Evolutionary conservation across 768 basidiomycete genomes (phyloP), one percentile per base, ranked within the genome.

Genomic region (Phylloporus arenicola): DNA sequence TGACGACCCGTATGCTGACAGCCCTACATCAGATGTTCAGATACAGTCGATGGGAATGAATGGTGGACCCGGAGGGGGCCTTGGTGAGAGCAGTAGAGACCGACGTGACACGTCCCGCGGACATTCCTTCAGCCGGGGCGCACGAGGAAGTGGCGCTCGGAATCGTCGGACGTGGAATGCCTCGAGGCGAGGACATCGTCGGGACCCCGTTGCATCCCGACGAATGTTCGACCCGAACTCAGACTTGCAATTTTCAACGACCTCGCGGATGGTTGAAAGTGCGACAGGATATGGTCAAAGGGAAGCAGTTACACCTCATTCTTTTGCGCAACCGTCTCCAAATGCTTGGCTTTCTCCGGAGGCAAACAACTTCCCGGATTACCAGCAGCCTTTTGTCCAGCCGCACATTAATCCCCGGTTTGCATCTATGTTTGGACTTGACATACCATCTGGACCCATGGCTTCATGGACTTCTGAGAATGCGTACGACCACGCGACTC

Each of bases 371-470:
- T 41, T 53, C 7, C 50, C 57, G 44, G 48, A 49, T 47, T 64
- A 61, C 20, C 41, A 43, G 16, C 67, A 62, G 41, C 54, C 60
- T 27, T 62, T 73, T 61, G 72, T 88, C n/a, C 86, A 88, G 56
- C 88, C 88, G 6, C 88, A 91, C 60, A 90, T 91, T 51, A 90
- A 91, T 58, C 88, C 88, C 9, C 77, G 83, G 11, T 90, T 91
- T 65, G 85, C 86, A 13, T 77, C 79, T 29, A 70, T 70, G 25
- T 85, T 88, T 54, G 84, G 81, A 22, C 64, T 82, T 50, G 70
- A 74, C 43, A 44, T 66, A 70, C 50, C 58, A 45, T 17, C 64
- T 20, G 41, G 47, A 35, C 25, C 67, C 60, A 50, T 61, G 61
- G 43, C 45, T 46, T 55, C 64, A 9, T 57, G 51, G 52, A 55